These are phyloP conservation scores for Udeniomyces megalosporus DNA, from an alignment of 768 basidiomycete species.

Conservation along the genomic window DNA sequence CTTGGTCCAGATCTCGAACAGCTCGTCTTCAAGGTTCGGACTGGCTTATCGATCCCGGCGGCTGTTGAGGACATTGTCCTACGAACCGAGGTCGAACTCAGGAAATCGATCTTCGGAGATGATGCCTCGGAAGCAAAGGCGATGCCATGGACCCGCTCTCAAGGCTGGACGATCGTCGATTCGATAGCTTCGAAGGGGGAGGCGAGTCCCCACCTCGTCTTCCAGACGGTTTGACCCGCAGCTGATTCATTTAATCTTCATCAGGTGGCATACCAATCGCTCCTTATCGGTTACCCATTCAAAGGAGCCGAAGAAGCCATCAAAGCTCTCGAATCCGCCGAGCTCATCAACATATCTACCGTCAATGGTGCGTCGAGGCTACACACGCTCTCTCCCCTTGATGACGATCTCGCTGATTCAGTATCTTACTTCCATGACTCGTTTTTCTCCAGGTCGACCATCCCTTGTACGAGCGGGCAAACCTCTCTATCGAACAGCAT, in stretches of 20 bases:
- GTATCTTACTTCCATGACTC: no score
- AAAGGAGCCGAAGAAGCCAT: slow-evolving; percentile 67
- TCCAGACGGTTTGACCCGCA: neutral
- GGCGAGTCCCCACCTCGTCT: slow-evolving; percentile 21
- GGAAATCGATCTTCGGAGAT: slow-evolving; percentile 86
- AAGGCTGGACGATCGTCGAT: slow-evolving; percentile 72
- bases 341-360: slow-evolving; percentile 59
- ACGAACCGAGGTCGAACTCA: slow-evolving; percentile 61
- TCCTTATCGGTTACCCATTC: slow-evolving; percentile 12
- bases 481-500: slow-evolving; percentile 74
- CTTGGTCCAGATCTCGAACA: slow-evolving; percentile 27
- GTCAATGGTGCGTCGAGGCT: slow-evolving; percentile 41
- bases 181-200: slow-evolving; percentile 47
- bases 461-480: slow-evolving; percentile 73
- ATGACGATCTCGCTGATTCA: neutral
- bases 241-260: neutral
- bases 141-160: slow-evolving; percentile 67
- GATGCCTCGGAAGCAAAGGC: slow-evolving; percentile 73
- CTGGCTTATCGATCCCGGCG: slow-evolving; percentile 42
- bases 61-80: slow-evolving; percentile 81
- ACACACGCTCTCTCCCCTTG: neutral
- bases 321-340: slow-evolving; percentile 72
- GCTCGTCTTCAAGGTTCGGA: slow-evolving; percentile 73
- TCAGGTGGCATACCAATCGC: slow-evolving; percentile 3
- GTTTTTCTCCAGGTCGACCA: slow-evolving; percentile 51